These are phyloP conservation scores for baker's yeast (Saccharomyces cerevisiae) DNA, from an alignment of 805 yeast species.

Conservation along the genomic window DNA sequence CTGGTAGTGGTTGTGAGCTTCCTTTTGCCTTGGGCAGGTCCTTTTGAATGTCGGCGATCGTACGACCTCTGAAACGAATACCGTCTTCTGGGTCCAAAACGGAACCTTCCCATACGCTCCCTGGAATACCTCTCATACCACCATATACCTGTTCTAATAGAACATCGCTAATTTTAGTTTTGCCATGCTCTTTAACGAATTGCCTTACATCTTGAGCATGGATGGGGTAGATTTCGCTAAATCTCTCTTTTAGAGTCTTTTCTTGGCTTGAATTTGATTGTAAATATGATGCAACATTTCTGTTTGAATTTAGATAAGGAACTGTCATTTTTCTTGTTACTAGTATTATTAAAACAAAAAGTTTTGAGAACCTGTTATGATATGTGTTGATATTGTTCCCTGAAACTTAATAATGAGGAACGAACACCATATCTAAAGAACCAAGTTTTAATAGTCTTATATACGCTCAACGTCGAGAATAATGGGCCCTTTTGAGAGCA, in stretches of 20 bases:
- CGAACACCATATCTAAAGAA: background rate
- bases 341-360: background rate
- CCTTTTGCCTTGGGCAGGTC: constrained; percentile 69
- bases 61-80: constrained; percentile 76
- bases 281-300: background rate
- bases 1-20: constrained; percentile 62
- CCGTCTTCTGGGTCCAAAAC: constrained; percentile 80
- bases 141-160: constrained; percentile 76
- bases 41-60: constrained; percentile 70
- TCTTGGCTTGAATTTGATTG: constrained; percentile 14
- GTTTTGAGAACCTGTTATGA: background rate
- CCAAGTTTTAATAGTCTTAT: background rate
- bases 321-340: background rate
- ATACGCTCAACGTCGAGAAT: background rate
- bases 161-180: constrained; percentile 62
- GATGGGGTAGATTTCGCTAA: constrained; percentile 85
- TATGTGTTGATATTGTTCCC: background rate
- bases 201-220: constrained; percentile 78
- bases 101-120: constrained; percentile 84
- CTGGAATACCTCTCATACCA: constrained; percentile 85
- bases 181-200: constrained; percentile 85
- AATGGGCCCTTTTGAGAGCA: background rate
- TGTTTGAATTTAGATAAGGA: background rate
- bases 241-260: constrained; percentile 83
- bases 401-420: background rate